Evolutionary conservation across 2,329 filamentous ascomycete genomes (phyloP).

Genomic region (Neocucurbitaria cava): DNA sequence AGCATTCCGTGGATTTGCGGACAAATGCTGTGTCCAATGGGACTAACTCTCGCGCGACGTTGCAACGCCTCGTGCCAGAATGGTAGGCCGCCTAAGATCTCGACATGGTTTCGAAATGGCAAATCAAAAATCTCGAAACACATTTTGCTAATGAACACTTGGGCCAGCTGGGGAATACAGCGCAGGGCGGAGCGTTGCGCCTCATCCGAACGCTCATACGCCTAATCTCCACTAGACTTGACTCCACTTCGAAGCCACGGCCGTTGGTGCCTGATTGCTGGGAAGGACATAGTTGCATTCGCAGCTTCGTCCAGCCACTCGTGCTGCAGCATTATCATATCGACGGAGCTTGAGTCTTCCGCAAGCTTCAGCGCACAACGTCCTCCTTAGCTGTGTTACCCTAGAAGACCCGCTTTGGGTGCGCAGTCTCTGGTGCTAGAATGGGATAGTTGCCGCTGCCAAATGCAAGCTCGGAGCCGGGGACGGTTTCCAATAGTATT

Average conservation of each 20-base stretch:
- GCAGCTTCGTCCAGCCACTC: constrained; percentile 20
- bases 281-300: constrained; percentile 5
- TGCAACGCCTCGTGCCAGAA: constrained; percentile 30
- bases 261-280: constrained; percentile 23
- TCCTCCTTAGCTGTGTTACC: constrained; percentile 23
- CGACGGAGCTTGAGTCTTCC: constrained; percentile 5
- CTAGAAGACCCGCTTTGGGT: constrained; percentile 10
- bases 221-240: constrained; percentile 6
- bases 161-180: constrained; percentile 24
- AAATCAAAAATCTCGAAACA: constrained; percentile 12
- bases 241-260: constrained; percentile 7
- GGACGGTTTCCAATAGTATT: constrained; percentile 20
- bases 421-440: constrained; percentile 22
- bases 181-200: constrained; percentile 31
- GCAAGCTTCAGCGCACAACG: constrained; percentile 15
- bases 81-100: constrained; percentile 22
- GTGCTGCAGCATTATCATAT: constrained; percentile 8
- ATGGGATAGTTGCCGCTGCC: constrained; percentile 33
- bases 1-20: constrained; percentile 13
- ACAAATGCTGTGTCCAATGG: constrained; percentile 18
- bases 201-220: constrained; percentile 14
- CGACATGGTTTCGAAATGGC: constrained; percentile 15
- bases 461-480: constrained; percentile 21
- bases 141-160: constrained; percentile 4
- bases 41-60: constrained; percentile 27